Evolutionary conservation across 1,139 yeast genomes (phyloP).

Genomic region (Hyphopichia burtonii): DNA sequence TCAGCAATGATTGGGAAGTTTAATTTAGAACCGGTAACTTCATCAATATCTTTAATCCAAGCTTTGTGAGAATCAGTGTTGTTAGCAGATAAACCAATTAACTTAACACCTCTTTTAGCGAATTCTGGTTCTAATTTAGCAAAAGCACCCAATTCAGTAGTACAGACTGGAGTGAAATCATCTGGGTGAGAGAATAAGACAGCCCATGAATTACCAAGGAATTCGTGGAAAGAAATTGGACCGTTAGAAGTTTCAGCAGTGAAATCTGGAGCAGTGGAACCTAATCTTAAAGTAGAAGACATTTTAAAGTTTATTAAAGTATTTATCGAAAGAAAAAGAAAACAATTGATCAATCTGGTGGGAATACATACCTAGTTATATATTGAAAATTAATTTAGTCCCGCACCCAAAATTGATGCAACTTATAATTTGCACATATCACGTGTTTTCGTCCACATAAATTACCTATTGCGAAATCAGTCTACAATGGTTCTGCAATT

Average conservation of each 20-base stretch:
- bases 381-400: not conserved
- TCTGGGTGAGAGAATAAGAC: slow-evolving; percentile 85
- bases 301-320: slow-evolving; percentile 3
- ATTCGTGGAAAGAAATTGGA: slow-evolving; percentile 72
- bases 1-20: slow-evolving; percentile 82
- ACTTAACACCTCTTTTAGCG: slow-evolving; percentile 69
- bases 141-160: slow-evolving; percentile 87
- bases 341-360: not conserved
- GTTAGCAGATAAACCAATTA: slow-evolving; percentile 79
- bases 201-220: slow-evolving; percentile 73
- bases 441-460: slow-evolving; percentile 1
- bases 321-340: not conserved
- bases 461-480: not conserved
- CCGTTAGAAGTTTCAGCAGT: slow-evolving; percentile 73
- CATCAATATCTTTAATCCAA: slow-evolving; percentile 85
- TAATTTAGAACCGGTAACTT: slow-evolving; percentile 64
- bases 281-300: slow-evolving; percentile 39
- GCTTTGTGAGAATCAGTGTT: slow-evolving; percentile 66
- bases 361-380: not conserved
- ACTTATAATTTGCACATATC: slow-evolving; percentile 3
- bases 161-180: slow-evolving; percentile 87
- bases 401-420: not conserved
- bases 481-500: too few species aligned
- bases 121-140: slow-evolving; percentile 83
- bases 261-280: slow-evolving; percentile 81